Conservation (phyloP, 495 filamentous ascomycete species). For the Talaromyces trachyspermus region DNA sequence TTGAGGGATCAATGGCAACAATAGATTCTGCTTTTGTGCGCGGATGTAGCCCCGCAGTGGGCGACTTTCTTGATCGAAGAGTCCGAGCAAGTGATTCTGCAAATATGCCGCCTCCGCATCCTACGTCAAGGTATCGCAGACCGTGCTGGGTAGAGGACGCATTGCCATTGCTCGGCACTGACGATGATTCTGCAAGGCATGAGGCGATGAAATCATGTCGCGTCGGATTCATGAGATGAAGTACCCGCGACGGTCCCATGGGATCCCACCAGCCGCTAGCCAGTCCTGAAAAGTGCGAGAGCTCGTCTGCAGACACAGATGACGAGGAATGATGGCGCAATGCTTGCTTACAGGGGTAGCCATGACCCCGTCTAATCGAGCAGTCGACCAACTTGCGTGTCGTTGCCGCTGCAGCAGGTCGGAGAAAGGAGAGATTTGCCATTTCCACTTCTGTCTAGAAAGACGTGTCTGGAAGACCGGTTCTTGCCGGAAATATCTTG, state of each 20-base stretch:
- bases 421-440: not conserved
- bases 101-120: constrained; percentile 95
- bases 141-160: too few species aligned
- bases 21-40: constrained; percentile 59
- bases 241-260: constrained; percentile 79
- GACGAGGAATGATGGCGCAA: constrained; percentile 43
- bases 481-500: too few species aligned
- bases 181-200: constrained; percentile 48
- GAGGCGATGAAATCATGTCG: constrained; percentile 82
- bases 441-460: too few species aligned
- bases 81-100: constrained; percentile 82
- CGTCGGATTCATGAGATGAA: constrained; percentile 97
- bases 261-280: constrained; percentile 97
- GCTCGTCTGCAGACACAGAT: constrained; percentile 76
- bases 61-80: constrained; percentile 22
- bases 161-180: constrained; percentile 3
- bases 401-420: not conserved
- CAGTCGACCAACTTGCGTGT: not conserved
- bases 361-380: not conserved
- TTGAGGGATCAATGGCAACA: constrained; percentile 76
- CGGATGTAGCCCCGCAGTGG: constrained; percentile 41
- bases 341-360: not conserved
- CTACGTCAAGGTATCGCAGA: constrained; percentile 79
- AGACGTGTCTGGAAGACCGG: too few species aligned
- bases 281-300: constrained; percentile 89